These are phyloP conservation scores for Aspergillus asperescens DNA, from an alignment of 495 filamentous ascomycete species.

Conservation along the genomic window DNA sequence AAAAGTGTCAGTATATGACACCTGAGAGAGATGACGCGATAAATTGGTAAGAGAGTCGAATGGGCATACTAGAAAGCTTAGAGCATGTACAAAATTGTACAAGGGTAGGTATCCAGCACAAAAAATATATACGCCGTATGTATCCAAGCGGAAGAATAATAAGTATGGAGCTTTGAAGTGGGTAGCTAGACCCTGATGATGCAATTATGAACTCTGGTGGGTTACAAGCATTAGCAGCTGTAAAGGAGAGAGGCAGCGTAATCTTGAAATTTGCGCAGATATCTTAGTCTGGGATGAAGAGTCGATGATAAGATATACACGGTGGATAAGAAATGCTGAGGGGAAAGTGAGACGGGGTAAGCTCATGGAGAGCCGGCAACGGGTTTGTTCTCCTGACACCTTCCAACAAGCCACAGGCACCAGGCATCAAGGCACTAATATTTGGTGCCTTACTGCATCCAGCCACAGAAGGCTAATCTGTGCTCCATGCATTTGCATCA, in stretches of 20 bases:
- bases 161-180: background rate
- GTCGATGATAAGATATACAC: background rate
- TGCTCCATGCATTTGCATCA: constrained; percentile 19
- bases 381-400: no score
- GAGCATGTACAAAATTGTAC: background rate
- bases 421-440: constrained; percentile 4
- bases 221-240: no score
- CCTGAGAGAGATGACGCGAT: no score
- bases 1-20: background rate
- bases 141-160: background rate
- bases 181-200: background rate
- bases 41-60: no score
- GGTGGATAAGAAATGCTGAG: background rate
- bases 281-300: background rate
- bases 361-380: background rate
- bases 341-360: background rate
- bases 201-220: background rate
- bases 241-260: background rate
- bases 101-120: background rate
- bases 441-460: constrained; percentile 20
- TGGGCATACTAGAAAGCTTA: no score
- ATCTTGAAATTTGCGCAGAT: background rate
- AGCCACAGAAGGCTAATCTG: constrained; percentile 21
- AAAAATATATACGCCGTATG: no score
- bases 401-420: background rate